Percentiles rank a stretch among this genome's conserved stretches.
Conservation (phyloP, 2,329 filamentous ascomycete genomes). For the Stachybotrys elegans region DNA sequence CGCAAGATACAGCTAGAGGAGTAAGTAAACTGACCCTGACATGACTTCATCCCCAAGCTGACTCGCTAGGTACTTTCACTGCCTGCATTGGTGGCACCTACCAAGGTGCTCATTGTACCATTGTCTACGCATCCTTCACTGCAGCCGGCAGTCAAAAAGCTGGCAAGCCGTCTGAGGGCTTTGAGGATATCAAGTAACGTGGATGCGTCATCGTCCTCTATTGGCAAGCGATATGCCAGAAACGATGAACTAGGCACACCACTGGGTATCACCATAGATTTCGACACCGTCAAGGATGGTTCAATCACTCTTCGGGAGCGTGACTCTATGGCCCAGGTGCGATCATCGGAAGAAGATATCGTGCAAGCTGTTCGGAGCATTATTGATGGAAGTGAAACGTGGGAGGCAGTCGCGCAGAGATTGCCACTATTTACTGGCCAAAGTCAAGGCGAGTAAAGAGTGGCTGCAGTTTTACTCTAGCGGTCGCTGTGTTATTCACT, state of each 20-base stretch:
- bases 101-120: slow-evolving; percentile 81
- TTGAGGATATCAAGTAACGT: slow-evolving; percentile 70
- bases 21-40: slow-evolving; percentile 82
- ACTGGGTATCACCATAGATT: slow-evolving; percentile 83
- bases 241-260: slow-evolving; percentile 90
- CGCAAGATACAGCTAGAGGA: slow-evolving; percentile 33
- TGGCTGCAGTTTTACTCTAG: too few relatives aligned
- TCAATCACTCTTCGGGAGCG: slow-evolving; percentile 78
- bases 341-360: slow-evolving; percentile 70
- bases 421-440: slow-evolving; percentile 7
- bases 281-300: slow-evolving; percentile 79
- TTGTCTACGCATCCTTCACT: slow-evolving; percentile 72
- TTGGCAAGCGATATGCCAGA: slow-evolving; percentile 68
- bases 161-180: slow-evolving; percentile 47
- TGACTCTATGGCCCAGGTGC: slow-evolving; percentile 79
- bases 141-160: slow-evolving; percentile 58
- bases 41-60: slow-evolving; percentile 16
- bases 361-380: slow-evolving; percentile 3
- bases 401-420: slow-evolving; percentile 32
- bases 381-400: slow-evolving; percentile 38
- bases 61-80: slow-evolving; percentile 33
- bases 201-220: slow-evolving; percentile 77
- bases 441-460: too few relatives aligned
- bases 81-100: slow-evolving; percentile 63
- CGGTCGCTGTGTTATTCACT: too few relatives aligned